Evolutionary conservation across 352 stramenopile species (phyloP).

Genomic region (Phytophthora megakarya): DNA sequence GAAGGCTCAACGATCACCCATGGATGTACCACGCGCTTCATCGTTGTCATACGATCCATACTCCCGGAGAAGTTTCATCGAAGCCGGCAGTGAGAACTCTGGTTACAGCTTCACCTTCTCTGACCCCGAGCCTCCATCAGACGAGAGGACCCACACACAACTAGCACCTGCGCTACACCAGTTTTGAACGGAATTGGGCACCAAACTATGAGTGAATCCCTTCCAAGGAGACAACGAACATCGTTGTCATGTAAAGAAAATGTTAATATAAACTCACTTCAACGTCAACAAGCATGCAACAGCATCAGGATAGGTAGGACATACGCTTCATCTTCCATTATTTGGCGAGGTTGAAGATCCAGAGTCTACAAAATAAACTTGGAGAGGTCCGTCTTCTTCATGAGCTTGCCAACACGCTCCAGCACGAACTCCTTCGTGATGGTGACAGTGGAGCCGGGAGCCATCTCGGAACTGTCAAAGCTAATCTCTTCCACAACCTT

Average conservation of each 20-base stretch:
- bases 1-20: conserved; percentile 45
- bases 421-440: conserved; percentile 96
- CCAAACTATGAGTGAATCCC: no score
- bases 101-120: conserved; percentile 52
- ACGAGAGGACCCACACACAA: conserved; percentile 22
- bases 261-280: not conserved
- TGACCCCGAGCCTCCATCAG: conserved; percentile 21
- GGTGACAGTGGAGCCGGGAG: conserved; percentile 74
- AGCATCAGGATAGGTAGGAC: not conserved
- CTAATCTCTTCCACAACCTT: conserved; percentile 99
- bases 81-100: conserved; percentile 32
- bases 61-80: conserved; percentile 42
- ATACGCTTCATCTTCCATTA: conserved; percentile 32
- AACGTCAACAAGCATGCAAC: not conserved
- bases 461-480: conserved; percentile 97
- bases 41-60: conserved; percentile 68
- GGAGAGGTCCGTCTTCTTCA: conserved; percentile 96
- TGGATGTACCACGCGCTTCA: conserved; percentile 39
- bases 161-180: conserved; percentile 19
- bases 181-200: conserved; percentile 16
- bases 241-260: not conserved
- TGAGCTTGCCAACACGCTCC: conserved; percentile 92
- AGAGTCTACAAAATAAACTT: conserved; percentile 98
- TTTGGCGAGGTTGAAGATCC: conserved; percentile 15
- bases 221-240: no score